Evolutionary conservation across 345 rosid genomes (phyloP).

Genomic region (Viola odorata): DNA sequence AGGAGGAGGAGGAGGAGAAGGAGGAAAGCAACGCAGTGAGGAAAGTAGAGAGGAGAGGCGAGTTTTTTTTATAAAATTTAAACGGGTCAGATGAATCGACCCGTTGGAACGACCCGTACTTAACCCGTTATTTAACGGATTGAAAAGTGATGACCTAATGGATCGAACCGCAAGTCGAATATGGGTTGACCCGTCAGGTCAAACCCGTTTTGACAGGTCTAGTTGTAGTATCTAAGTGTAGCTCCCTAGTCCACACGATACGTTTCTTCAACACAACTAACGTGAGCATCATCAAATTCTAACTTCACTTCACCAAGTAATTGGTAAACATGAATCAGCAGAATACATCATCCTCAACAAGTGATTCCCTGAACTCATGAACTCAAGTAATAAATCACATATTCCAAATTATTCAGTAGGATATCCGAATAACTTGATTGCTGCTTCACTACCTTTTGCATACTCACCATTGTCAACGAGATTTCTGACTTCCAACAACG

Average conservation of each 20-base stretch:
- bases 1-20: no score
- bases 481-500: constrained; percentile 53
- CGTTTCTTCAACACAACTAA: constrained; percentile 43
- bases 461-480: constrained; percentile 58
- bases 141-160: no score
- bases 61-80: no score
- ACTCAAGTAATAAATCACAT: not conserved
- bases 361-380: not conserved
- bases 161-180: no score
- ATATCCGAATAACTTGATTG: constrained; percentile 51
- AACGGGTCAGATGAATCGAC: no score
- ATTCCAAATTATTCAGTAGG: no score
- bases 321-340: constrained; percentile 63
- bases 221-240: constrained; percentile 75
- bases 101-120: no score
- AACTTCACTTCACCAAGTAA: constrained; percentile 77
- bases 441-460: constrained; percentile 66
- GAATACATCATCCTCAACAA: constrained; percentile 9
- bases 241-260: constrained; percentile 77
- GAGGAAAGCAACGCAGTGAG: no score
- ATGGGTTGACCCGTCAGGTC: no score
- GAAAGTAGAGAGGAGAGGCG: no score
- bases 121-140: no score
- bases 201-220: no score
- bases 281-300: constrained; percentile 67